Evolutionary conservation across 2,329 filamentous ascomycete genomes (phyloP), one percentile per base, ranked within the genome.

Genomic region (Cladophialophora psammophila): DNA sequence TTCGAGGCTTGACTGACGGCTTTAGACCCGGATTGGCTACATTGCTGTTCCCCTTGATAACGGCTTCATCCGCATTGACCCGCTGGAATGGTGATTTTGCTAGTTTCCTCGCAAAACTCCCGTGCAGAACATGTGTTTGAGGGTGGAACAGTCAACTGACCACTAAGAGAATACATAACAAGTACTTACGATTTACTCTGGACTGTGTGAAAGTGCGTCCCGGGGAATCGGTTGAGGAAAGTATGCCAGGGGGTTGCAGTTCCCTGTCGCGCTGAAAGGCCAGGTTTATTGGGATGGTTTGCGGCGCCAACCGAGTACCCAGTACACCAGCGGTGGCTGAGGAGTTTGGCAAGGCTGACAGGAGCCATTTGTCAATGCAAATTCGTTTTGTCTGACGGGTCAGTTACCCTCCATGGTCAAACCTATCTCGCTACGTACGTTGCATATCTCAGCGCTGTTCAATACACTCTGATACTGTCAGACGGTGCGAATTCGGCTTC

Each of bases 191-290:
- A n/a, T n/a, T n/a, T n/a, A n/a, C n/a, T n/a, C n/a, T n/a, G n/a
- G n/a, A n/a, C n/a, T n/a, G n/a, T n/a, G n/a, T n/a, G n/a, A n/a
- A n/a, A n/a, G n/a, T 26, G 3, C 3, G 26, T 50, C 20, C 45
- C 7, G 18, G 45, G 20, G 18, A 31, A 10, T 26, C 45, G 45
- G 45, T 26, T 5, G 20, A 45, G 36, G 20, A 20, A 40, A 38
- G 18, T 48, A 20, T 62, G 45, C 8, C 48, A 38, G n/a, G 55
- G 55, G 34, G n/a, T 35, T 42, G 36, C 12, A 40, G 34, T 5
- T 31, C 55, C 60, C 36, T 63, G 60, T 63, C 60, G 60, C 35
- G 60, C 60, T 63, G 60, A 63, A 45, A n/a, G 40, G 34, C 6
- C 32, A 38, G 50, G 32, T 8, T 18, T 31, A 8, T 10, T 60